Base-by-base conservation (phyloP, 1,284 basidiomycete genomes). In the Moniliella sp. region DNA sequence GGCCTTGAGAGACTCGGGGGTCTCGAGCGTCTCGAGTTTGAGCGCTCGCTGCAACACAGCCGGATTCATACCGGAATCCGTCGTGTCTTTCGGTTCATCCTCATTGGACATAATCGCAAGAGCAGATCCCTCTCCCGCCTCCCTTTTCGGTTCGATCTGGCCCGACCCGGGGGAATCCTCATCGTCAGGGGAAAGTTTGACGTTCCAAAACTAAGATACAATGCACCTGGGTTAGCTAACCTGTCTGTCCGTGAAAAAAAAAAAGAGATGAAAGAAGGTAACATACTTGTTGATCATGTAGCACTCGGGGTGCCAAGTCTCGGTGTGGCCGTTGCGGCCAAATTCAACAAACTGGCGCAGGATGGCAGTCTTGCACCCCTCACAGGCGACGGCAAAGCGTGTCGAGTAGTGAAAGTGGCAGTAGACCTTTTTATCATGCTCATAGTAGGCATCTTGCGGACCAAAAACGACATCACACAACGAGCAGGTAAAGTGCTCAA, bases 301-400 rank as follows among this genome's bases (percentile, higher is more conserved):
- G 63, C 88, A 99, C 64, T 99, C 88, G 31, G 88, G 88, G 69
- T 99, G 88, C 88, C 91, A 99, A 59, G 91, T 94, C 65, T 97
- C 91, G 64, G 97, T 84, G 37, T 75, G 71, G 69, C 81, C 82
- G 64, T 94, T 97, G 42, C 88, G 72, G 57, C 97, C 97, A 65
- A 99, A 94, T 66, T 99, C 88, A 40, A 99, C 88, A 56, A 94
- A 99, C 61, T 99, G 88, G 65, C 97, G 97, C 48, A 99, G 66
- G 45, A 99, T 99, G n/a, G 91, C 91, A 35, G 78, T 91, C 50
- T 76, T 80, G 64, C 88, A 97, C 3, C 88, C 91, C 0, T 83
- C 83, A 61, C 88, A 99, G 62, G 94, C 94, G 35, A 86, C 91
- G 2, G 88, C 88, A 60, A 94, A 97, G 41, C 83, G 76, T 8